Base-by-base conservation (phyloP, 495 filamentous ascomycete genomes). In the Penicillium maclennaniae region DNA sequence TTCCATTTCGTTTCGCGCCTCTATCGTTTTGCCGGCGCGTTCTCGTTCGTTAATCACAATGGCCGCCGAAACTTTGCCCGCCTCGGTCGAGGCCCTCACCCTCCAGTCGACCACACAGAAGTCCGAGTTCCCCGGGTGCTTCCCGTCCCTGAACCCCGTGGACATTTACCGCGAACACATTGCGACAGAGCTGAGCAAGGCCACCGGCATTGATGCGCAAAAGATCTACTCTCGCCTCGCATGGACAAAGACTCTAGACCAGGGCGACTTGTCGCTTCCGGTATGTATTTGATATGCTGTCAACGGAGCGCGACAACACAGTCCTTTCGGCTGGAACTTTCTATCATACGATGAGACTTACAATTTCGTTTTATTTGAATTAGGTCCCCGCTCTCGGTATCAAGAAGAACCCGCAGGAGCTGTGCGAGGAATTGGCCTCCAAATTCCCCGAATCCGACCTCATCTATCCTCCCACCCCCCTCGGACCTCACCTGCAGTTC, bases 161-260 rank as follows among this genome's bases (percentile, higher is more conserved):
- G 92, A 98, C 67, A 75, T 95, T 53, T 97, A 92, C 78, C 81
- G 93, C 38, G 81, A 86, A 45, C 89, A 95, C 56, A 84, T 97
- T 56, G 80, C 88, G 49, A 78, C 87, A 41, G 77, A 86, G 28
- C 74, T 98, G 27, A 77, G 80, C n/a, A 74, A 80, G n/a, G 79
- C 87, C 45, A 84, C 86, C 17, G 87, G 82, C 9, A 84, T 92
- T 45, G 87, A 92, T 42, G 60, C 83, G 3, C 77, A 77, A 44
- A 82, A 91, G 65, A 89, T 98, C 63, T 95, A 88, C 62, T 74
- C 84, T 17, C 82, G 83, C 26, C 70, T 97, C 31, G 75, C 83
- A 63, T 96, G 89, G 90, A 96, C 92, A 14, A 77, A 80, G 55
- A 83, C 83, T 43, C 73, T 95, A 25, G 92, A 96, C 51, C 95